These are phyloP conservation scores for Chrysoporthe deuterocubensis DNA, from an alignment of 2,329 filamentous ascomycete species.

Conservation along the genomic window DNA sequence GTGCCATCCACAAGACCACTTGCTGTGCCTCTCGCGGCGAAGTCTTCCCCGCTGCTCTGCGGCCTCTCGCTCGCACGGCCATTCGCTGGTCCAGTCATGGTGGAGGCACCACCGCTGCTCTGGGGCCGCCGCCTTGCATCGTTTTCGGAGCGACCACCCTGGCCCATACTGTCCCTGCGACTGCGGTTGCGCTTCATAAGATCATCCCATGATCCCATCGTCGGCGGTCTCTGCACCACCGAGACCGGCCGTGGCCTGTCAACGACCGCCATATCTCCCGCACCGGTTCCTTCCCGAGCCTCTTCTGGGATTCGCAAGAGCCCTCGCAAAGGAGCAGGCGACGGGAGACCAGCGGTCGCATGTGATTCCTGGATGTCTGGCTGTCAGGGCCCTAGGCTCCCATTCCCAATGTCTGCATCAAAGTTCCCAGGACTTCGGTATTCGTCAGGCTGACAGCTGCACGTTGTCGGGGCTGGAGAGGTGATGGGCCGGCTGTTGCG, in stretches of 20 bases:
- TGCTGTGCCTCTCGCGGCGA: slow-evolving; percentile 8
- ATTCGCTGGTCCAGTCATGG: neutral
- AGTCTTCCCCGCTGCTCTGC: slow-evolving; percentile 14
- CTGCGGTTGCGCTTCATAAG: slow-evolving; percentile 24
- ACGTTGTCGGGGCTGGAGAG: neutral
- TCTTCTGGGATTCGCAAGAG: neutral
- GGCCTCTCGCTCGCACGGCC: slow-evolving; percentile 8
- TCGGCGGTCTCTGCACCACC: slow-evolving; percentile 14
- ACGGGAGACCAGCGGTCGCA: slow-evolving; percentile 2
- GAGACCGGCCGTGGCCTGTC: slow-evolving; percentile 13
- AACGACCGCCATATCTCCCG: slow-evolving; percentile 23
- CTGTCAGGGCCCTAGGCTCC: neutral
- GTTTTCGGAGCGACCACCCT: slow-evolving; percentile 15
- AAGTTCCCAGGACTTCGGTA: neutral
- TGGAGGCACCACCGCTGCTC: slow-evolving; percentile 8
- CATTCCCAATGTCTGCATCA: neutral
- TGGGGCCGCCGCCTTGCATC: slow-evolving; percentile 16
- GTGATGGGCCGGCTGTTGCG: too few relatives aligned
- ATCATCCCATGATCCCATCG: slow-evolving; percentile 27
- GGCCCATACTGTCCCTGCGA: slow-evolving; percentile 15
- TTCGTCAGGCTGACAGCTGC: neutral
- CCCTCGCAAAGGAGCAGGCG: neutral
- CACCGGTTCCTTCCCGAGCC: neutral
- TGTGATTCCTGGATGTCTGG: slow-evolving; percentile 1
- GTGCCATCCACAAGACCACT: neutral